Evolutionary conservation across 768 basidiomycete species (phyloP), one percentile per base, ranked within the genome.

Genomic region (Tricholoma matsutake): DNA sequence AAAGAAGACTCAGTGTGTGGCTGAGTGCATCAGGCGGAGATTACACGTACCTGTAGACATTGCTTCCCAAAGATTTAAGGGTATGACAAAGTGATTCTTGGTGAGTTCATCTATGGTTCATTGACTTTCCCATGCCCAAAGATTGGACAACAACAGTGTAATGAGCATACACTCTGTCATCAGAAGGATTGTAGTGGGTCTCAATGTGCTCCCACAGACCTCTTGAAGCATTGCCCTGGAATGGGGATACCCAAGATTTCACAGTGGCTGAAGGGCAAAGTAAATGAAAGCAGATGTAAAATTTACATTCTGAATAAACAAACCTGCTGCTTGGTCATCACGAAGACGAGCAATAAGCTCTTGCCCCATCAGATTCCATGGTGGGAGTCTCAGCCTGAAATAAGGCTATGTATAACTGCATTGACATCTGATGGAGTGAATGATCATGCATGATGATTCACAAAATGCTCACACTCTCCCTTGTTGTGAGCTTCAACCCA

Each of bases 51-150:
- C 63, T 34, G 22, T 31, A 41, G 63, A 45, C 18, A 13, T 45
- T 43, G 18, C 34, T 52, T 53, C 53, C 39, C 63, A 32, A 13
- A 68, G 58, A 49, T 66, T 64, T 25, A 68, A 61, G 5, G 64
- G 65, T 43, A 68, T 66, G 11, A 59, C 41, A 25, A 66, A 63
- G 22, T 49, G 57, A 34, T 51, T 9, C 47, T 51, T 51, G 47
- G 47, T 28, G 18, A 51, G 49, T 51, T 51, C 49, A 51, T 51
- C 49, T 31, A 51, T 29, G 49, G 28, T 51, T 49, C 47, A n/a
- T 47, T 25, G 47, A 49, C 22, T 49, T 49, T 29, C 65, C 67
- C 59, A 59, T 65, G 6, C 67, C 63, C 7, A 65, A 65, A 2
- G 65, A 66, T 39, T 66, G 65, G 20, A 66, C 56, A n/a, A 66